Evolutionary conservation across 345 rosid genomes (phyloP), one percentile per base, ranked within the genome.

Genomic region (Chamaenerion angustifolium): DNA sequence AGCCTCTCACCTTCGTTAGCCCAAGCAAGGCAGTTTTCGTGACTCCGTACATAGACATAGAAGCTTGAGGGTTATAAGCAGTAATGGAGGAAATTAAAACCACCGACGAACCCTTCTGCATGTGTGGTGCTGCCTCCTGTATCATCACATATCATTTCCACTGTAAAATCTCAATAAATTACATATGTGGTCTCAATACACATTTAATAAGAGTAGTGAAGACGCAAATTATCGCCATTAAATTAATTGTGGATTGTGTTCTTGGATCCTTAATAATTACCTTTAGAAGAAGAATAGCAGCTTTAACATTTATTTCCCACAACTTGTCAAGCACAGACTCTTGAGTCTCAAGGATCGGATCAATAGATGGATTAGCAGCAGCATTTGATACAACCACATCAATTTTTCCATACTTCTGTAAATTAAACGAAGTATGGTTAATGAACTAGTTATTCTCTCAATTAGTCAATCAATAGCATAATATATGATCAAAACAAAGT

Each of bases 1-100:
- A 31, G 3, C 15, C 11, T 14, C 63, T 8, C 52, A 87, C 98
- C 88, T 92, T 92, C 41, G 85, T 80, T 19, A 92, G 73, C 21
- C 95, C 98, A 18, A 92, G 76, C 61, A 87, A 83, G 44, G 98
- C 94, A 0, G 98, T 92, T 71, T 92, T 92, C 8, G 95, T 82
- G 40, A 92, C 93, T 15, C 95, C 98, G 62, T 92, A 92, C 95
- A 92, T 84, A 57, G 74, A 76, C 82, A 80, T 66, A 42, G 88
- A 47, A 42, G 70, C n/a, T 25, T 62, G 77, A 4, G 95, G 98
- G n/a, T 49, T 62, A 63, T 68, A 92, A 40, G 73, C 98, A 52
- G 78, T 58, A 54, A 82, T 73, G 0, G 98, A 92, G 45, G 98
- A 75, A 60, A 84, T 70, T 31, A 87, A 66, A 60, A 92, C 59